Evolutionary conservation across 2,329 filamentous ascomycete species (phyloP).

Genomic region (Diplodia mutila): DNA sequence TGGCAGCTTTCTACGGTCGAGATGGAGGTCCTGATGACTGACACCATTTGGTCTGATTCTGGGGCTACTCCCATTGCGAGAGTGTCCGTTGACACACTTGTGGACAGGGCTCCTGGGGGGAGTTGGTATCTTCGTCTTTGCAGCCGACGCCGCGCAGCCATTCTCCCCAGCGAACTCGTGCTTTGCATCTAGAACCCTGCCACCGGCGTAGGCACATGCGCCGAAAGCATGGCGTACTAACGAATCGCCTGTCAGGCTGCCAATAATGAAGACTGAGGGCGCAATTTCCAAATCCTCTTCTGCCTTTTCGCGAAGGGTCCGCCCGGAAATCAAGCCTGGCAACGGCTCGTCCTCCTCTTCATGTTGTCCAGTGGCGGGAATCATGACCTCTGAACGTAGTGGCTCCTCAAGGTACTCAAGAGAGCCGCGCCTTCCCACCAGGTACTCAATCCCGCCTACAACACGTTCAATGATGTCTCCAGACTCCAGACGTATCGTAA

Average conservation of each 20-base stretch:
- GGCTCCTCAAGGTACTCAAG: slow-evolving; percentile 55
- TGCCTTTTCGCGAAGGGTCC: slow-evolving; percentile 58
- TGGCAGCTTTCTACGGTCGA: slow-evolving; percentile 43
- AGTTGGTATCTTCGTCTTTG: slow-evolving; percentile 18
- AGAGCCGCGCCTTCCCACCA: slow-evolving; percentile 60
- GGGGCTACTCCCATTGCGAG: slow-evolving; percentile 29
- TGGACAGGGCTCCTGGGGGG: slow-evolving; percentile 19
- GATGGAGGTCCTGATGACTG: slow-evolving; percentile 42
- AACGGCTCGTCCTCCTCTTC: slow-evolving; percentile 24
- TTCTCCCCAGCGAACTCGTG: slow-evolving; percentile 32
- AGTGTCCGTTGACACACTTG: slow-evolving; percentile 18
- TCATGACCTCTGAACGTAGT: slow-evolving; percentile 54
- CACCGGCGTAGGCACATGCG: slow-evolving; percentile 60
- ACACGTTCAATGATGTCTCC: slow-evolving; percentile 50
- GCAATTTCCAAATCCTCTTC: slow-evolving; percentile 58
- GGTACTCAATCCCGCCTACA: slow-evolving; percentile 58
- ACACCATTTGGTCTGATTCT: slow-evolving; percentile 37
- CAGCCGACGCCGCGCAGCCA: slow-evolving; percentile 29
- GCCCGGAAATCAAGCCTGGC: slow-evolving; percentile 51
- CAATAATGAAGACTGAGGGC: slow-evolving; percentile 58
- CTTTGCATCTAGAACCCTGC: slow-evolving; percentile 49
- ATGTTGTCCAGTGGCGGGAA: slow-evolving; percentile 7
- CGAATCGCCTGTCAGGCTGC: slow-evolving; percentile 64
- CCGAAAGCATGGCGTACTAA: slow-evolving; percentile 64
- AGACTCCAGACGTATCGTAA: slow-evolving; percentile 50